Evolutionary conservation across 495 filamentous ascomycete genomes (phyloP), one percentile per base, ranked within the genome.

Genomic region (Bombardia bombarda): DNA sequence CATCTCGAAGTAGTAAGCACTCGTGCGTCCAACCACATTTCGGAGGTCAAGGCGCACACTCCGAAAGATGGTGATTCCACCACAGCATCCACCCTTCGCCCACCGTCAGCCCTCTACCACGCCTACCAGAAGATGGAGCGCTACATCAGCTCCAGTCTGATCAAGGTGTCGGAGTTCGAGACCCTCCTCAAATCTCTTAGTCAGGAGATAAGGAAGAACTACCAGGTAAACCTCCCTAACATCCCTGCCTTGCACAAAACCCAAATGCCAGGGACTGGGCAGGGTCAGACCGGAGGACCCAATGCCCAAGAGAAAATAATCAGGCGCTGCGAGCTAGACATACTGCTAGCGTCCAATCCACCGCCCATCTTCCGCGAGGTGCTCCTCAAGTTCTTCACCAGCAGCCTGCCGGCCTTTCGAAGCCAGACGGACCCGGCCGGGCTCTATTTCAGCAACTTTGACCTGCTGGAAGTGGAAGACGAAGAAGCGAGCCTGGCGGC

Each of bases 391-490:
- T 61, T 78, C 22, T 76, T 75, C 53, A 47, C 46, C 18, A 52
- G 52, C 26, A 64, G 66, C 5, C 54, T 78, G 6, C 55, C 38
- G 3, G 53, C 57, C 4, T 72, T 75, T 35, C 55, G 60, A 14
- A 42, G 38, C 9, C 58, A 57, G 23, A 66, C 65, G 30, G 64
- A 74, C 30, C 63, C 67, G 23, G 59, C 66, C 4, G 61, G 59
- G 57, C 51, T 78, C 7, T 75, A 70, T 47, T 77, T 75, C 52
- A 65, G 61, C 5, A 66, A 75, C 42, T 75, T 67, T 38, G 48
- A 51, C 17, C 40, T 75, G 38, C 62, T 78, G 33, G 71, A 75
- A 40, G 56, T 75, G 5, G 57, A 67, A 12, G 69, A 75, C 19
- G 57, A 57, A 30, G 45, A 51, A 10, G 49, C 43, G 19, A 50